Base-by-base conservation (phyloP, 768 basidiomycete species). In the Termitomyces sp. region DNA sequence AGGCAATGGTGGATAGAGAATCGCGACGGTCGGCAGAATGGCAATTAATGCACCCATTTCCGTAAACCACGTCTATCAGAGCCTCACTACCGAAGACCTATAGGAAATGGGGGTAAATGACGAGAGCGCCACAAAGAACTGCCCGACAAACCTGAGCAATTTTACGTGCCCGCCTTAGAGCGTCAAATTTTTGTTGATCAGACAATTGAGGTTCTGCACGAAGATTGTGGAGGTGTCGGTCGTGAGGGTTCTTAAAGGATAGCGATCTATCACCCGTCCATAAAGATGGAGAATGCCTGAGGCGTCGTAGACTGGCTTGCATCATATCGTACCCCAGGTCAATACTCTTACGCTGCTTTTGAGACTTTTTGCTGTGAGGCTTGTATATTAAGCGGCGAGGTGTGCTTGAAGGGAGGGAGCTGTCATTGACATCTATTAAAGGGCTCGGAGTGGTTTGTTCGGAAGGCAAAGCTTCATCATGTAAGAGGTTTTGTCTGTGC, bases 61-160 rank as follows among this genome's bases (percentile, higher is more conserved):
- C 59, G n/a, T 58, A 50, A 16, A 78, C 73, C 36, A 80, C 61
- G 24, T 76, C 73, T 9, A 68, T 61, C 12, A 80, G 79, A 14
- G 79, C 77, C 47, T 80, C 77, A 55, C 74, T 72, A 20, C 81
- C 81, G 54, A 83, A 81, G 22, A 82, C 59, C 81, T 83, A 62
- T 14, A 62, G 24, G 39, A 6, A 53, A 41, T 29, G 27, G 16
- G 24, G 37, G 29, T 53, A 32, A 49, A 48, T 16, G 7, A 29
- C 31, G 20, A 44, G 20, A 46, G 46, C 57, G 39, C 57, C 52
- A 48, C 56, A 55, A 26, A 14, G 4, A 36, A 32, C 20, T 53
- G 6, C n/a, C 12, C 14, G 7, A 56, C 56, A 31, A 61, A 83
- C 82, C 74, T 81, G 77, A 5, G 74, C 66, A 70, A 83, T 77